Conservation (phyloP, 2,329 filamentous ascomycete species). For the Zymoseptoria pseudotritici region DNA sequence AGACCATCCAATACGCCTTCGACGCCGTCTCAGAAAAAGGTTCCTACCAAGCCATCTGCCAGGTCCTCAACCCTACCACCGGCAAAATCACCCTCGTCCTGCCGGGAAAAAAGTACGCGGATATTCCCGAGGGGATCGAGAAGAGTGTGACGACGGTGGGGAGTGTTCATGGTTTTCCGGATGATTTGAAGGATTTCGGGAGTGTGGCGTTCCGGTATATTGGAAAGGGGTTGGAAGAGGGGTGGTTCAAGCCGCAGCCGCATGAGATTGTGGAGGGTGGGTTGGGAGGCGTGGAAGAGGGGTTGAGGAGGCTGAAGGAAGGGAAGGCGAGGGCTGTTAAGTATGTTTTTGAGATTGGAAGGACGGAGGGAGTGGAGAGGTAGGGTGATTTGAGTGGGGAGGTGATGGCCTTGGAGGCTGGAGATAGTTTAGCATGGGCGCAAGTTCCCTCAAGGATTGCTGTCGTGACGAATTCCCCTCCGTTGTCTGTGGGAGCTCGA, state of each 20-base stretch:
- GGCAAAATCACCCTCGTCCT: slow-evolving; percentile 30
- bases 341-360: slow-evolving; percentile 53
- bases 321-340: slow-evolving; percentile 58
- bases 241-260: slow-evolving; percentile 31
- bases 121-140: slow-evolving; percentile 34
- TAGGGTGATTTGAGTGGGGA: background rate
- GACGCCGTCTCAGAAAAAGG: slow-evolving; percentile 28
- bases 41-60: slow-evolving; percentile 31
- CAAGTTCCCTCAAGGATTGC: too few species aligned
- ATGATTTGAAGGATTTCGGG: slow-evolving; percentile 30
- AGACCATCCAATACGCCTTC: slow-evolving; percentile 25
- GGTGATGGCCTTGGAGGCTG: too few species aligned
- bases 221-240: slow-evolving; percentile 28
- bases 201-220: slow-evolving; percentile 29
- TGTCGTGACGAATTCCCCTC: too few species aligned
- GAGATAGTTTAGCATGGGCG: too few species aligned
- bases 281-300: slow-evolving; percentile 47
- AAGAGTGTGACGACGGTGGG: slow-evolving; percentile 32
- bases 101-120: slow-evolving; percentile 35
- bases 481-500: too few species aligned
- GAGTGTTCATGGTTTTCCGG: slow-evolving; percentile 24
- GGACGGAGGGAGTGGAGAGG: slow-evolving; percentile 32
- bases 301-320: slow-evolving; percentile 48
- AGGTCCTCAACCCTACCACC: slow-evolving; percentile 29
- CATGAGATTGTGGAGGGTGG: slow-evolving; percentile 48